Evolutionary conservation across 164 flowering plant species (phyloP).

Genomic region (Cinnamomum chago): DNA sequence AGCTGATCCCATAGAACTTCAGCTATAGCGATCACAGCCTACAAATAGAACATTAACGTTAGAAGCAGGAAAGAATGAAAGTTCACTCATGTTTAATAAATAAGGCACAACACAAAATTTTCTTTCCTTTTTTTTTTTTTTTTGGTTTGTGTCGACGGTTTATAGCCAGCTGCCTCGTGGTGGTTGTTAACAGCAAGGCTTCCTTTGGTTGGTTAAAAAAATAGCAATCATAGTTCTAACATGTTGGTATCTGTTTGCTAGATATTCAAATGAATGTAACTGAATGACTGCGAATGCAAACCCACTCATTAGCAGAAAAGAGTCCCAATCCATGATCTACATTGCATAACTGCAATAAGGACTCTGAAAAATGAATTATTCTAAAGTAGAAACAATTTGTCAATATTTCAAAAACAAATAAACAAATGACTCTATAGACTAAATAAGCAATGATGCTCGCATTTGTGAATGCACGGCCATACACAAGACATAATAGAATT

Average conservation of each 20-base stretch:
- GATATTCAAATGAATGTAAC: no score
- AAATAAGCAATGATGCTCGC: background rate
- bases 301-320: background rate
- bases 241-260: background rate
- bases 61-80: slow-evolving; percentile 1
- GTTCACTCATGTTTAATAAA: no score
- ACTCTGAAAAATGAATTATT: background rate
- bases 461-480: no score
- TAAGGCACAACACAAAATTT: no score
- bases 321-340: background rate
- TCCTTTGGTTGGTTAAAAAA: no score
- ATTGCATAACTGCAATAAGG: background rate
- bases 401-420: no score
- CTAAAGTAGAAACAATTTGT: no score
- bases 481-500: background rate
- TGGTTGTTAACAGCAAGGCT: no score
- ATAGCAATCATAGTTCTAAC: no score
- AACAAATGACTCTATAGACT: background rate
- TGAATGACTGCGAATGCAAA: background rate
- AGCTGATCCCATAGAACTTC: slow-evolving; percentile 69
- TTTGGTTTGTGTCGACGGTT: no score
- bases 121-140: no score
- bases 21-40: slow-evolving; percentile 70
- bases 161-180: no score
- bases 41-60: slow-evolving; percentile 14